phyloP scores from a whole-genome alignment of 306 rosid species.

The Mimosa bimucronata region DNA sequence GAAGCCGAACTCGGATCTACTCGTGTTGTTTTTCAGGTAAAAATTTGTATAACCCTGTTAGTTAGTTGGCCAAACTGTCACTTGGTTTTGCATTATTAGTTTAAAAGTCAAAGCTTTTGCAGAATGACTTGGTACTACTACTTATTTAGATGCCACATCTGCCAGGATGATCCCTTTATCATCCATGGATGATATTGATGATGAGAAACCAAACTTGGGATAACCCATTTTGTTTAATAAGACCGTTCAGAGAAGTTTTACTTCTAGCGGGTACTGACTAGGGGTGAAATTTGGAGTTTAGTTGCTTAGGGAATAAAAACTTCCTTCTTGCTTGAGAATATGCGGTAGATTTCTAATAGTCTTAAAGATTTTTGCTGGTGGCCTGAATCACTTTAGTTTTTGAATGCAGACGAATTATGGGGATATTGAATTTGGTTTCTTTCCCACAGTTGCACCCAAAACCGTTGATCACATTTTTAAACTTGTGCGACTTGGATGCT shows the following conservation, averaged over 20 bases:
- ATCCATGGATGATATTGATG: slow-evolving; percentile 19
- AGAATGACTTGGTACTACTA: neutral
- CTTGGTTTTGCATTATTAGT: slow-evolving; percentile 25
- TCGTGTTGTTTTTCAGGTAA: slow-evolving; percentile 88
- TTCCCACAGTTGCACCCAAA: slow-evolving; percentile 80
- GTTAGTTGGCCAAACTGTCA: neutral
- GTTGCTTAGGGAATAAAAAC: slow-evolving; percentile 22
- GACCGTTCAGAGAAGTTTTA: slow-evolving; percentile 16
- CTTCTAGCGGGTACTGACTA: neutral
- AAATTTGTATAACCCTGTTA: neutral
- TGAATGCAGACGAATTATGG: slow-evolving; percentile 82
- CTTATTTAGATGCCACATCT: neutral
- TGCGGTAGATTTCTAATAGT: slow-evolving; percentile 18
- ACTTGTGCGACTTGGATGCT: slow-evolving; percentile 92
- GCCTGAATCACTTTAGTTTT: slow-evolving; percentile 20
- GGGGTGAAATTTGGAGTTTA: slow-evolving; percentile 20
- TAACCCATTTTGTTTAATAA: slow-evolving; percentile 19
- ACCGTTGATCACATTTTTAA: slow-evolving; percentile 93
- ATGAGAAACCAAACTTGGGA: slow-evolving; percentile 16
- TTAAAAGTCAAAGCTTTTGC: slow-evolving; percentile 21
- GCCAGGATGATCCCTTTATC: neutral
- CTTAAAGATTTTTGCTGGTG: slow-evolving; percentile 16
- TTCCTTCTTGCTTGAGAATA: slow-evolving; percentile 23
- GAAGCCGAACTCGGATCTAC: slow-evolving; percentile 71
- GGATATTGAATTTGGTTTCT: slow-evolving; percentile 96